phyloP scores from a whole-genome alignment of 768 basidiomycete genomes.

The Mycena indigotica region DNA sequence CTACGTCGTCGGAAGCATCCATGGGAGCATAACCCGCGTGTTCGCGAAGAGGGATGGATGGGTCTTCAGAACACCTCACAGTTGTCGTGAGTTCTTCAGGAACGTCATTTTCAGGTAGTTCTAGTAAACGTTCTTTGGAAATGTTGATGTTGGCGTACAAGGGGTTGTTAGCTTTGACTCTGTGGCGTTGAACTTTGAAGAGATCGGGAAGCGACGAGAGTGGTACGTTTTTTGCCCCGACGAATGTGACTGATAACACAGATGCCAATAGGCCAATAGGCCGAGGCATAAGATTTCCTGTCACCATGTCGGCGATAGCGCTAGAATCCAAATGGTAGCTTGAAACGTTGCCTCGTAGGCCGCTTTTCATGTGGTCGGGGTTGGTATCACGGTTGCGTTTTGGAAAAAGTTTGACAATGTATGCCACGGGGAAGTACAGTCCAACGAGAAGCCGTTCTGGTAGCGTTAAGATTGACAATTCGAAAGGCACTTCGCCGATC shows the following conservation, averaged over 20 bases:
- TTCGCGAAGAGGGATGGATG: neutral
- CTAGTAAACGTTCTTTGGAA: neutral
- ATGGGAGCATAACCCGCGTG: neutral
- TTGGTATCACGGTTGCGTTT: neutral
- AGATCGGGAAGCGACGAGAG: neutral
- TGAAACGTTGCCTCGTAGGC: neutral
- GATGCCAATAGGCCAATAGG: neutral
- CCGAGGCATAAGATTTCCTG: neutral
- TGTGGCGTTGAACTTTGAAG: neutral
- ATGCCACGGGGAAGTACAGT: too few relatives aligned
- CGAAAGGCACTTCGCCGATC: slow-evolving; percentile 7
- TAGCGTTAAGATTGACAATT: too few relatives aligned
- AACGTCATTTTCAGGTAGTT: neutral
- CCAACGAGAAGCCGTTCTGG: too few relatives aligned
- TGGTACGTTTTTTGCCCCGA: neutral
- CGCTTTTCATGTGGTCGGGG: slow-evolving; percentile 1
- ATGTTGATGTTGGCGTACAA: neutral
- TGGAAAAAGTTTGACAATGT: too few relatives aligned
- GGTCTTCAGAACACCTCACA: neutral
- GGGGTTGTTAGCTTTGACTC: neutral
- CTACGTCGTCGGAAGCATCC: too few relatives aligned
- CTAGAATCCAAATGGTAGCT: too few relatives aligned
- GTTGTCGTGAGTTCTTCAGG: neutral
- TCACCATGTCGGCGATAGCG: neutral
- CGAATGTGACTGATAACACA: neutral